Percentiles rank a stretch among this genome's conserved stretches.
Evolutionary conservation across 2,329 filamentous ascomycete genomes (phyloP).

Genomic region (Neonectria magnoliae): DNA sequence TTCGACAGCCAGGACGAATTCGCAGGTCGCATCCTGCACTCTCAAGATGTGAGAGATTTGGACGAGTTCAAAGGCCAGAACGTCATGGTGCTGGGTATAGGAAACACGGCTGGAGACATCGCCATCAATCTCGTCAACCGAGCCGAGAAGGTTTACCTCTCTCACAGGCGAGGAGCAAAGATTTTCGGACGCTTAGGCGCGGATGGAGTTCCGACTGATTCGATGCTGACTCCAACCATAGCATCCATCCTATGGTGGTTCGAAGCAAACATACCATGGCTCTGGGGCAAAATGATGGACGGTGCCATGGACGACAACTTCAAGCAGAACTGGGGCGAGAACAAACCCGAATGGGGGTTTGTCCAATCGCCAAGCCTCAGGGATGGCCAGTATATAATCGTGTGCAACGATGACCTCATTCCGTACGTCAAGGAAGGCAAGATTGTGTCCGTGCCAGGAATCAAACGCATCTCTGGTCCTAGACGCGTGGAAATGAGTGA

Average conservation of each 20-base stretch:
- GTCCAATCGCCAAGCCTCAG: background rate
- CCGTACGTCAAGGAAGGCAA: background rate
- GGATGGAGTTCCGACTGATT: background rate
- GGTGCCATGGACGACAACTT: slow-evolving; percentile 1
- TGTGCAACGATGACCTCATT: background rate
- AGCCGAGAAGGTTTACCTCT: slow-evolving; percentile 2
- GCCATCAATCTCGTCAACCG: slow-evolving; percentile 1
- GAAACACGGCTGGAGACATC: background rate
- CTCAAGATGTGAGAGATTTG: slow-evolving; percentile 1
- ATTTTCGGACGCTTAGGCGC: background rate
- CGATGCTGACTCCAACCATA: background rate
- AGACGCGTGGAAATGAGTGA: slow-evolving; percentile 1
- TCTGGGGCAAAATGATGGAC: slow-evolving; percentile 2
- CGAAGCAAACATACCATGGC: background rate
- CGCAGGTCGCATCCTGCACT: background rate
- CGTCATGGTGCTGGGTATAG: background rate
- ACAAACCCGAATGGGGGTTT: slow-evolving; percentile 6
- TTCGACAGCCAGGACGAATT: slow-evolving; percentile 3
- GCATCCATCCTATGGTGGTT: background rate
- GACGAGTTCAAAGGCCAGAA: background rate
- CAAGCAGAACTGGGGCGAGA: slow-evolving; percentile 7
- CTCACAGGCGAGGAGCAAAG: slow-evolving; percentile 4
- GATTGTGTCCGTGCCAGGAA: background rate
- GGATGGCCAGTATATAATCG: background rate
- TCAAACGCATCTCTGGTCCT: background rate